Conservation (phyloP, 257 asterid genomes). For the Nyctanthes arbortristis region DNA sequence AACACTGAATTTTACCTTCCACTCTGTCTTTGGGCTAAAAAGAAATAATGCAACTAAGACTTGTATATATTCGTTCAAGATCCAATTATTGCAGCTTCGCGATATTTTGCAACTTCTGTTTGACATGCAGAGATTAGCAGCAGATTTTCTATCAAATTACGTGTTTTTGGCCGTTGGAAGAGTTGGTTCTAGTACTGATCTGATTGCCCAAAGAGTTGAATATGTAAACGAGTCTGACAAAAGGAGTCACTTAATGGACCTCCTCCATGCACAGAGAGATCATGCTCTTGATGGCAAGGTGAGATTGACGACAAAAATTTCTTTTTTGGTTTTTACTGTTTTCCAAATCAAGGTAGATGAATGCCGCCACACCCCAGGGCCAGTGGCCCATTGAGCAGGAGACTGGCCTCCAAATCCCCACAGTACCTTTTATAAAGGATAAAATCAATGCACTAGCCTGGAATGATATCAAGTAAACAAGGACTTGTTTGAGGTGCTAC, state of each 20-base stretch:
- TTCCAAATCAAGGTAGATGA: not conserved
- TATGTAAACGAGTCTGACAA: slow-evolving; percentile 25
- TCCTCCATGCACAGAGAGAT: slow-evolving; percentile 26
- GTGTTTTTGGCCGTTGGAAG: slow-evolving; percentile 29
- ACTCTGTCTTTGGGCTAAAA: not conserved
- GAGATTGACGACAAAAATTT: not conserved
- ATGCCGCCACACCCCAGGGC: not conserved
- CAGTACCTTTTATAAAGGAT: not conserved
- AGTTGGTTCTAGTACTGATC: slow-evolving; percentile 29
- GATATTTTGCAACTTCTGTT: not conserved
- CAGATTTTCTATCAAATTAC: slow-evolving; percentile 27
- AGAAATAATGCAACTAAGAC: not conserved
- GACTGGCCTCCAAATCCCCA: not conserved
- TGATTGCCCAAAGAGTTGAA: slow-evolving; percentile 31
- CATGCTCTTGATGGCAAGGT: slow-evolving; percentile 23
- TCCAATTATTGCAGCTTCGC: not conserved
- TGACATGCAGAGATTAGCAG: slow-evolving; percentile 20
- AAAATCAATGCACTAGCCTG: not conserved
- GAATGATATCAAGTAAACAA: not conserved
- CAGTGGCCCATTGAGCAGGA: not conserved
- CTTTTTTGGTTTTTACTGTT: not conserved
- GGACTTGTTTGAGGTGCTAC: not conserved
- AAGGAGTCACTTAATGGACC: slow-evolving; percentile 25
- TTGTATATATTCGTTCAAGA: not conserved
- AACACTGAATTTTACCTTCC: not conserved